A percentile compares a stretch with the other conserved stretches of the same genome.
Conservation (phyloP, 2,329 filamentous ascomycete species). For the Xylariaceae sp. region DNA sequence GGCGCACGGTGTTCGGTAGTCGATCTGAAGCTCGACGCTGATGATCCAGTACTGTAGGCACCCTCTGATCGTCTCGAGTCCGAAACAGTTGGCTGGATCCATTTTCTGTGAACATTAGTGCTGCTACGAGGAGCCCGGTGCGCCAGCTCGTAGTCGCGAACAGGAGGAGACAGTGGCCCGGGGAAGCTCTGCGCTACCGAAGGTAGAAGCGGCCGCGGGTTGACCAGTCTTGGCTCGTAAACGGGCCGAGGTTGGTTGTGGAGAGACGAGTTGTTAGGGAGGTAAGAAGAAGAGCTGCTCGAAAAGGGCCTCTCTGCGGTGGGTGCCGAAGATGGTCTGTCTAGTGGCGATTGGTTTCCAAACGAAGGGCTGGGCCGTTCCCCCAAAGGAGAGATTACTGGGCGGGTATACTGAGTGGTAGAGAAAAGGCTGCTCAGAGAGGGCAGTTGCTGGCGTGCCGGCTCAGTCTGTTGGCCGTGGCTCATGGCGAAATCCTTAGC, state of each 20-base stretch:
- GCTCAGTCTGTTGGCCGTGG: slow-evolving; percentile 29
- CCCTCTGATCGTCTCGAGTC: slow-evolving; percentile 44
- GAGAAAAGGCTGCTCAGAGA: slow-evolving; percentile 54
- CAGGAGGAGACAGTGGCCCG: slow-evolving; percentile 42
- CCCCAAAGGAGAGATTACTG: slow-evolving; percentile 42
- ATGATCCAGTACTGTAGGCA: slow-evolving; percentile 40
- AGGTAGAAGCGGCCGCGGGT: slow-evolving; percentile 36
- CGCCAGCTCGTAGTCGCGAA: slow-evolving; percentile 36
- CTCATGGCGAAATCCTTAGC: slow-evolving; percentile 37
- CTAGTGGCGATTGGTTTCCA: slow-evolving; percentile 42
- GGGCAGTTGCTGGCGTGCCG: slow-evolving; percentile 46
- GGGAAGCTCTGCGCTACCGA: slow-evolving; percentile 35
- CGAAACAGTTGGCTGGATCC: slow-evolving; percentile 39
- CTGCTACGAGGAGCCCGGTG: slow-evolving; percentile 25
- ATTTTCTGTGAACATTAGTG: slow-evolving; percentile 30
- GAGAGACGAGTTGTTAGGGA: slow-evolving; percentile 37
- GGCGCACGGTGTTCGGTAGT: slow-evolving; percentile 25
- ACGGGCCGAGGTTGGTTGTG: slow-evolving; percentile 42
- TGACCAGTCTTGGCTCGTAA: slow-evolving; percentile 43
- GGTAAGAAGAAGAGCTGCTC: slow-evolving; percentile 40
- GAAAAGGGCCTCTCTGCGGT: slow-evolving; percentile 36
- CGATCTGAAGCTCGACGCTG: slow-evolving; percentile 31
- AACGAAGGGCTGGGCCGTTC: slow-evolving; percentile 42
- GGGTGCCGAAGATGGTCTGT: slow-evolving; percentile 41
- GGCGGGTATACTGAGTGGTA: slow-evolving; percentile 40